Percentiles rank a stretch among this genome's conserved stretches.
phyloP scores from a whole-genome alignment of 768 basidiomycete species.

The Dioszegia crocea region DNA sequence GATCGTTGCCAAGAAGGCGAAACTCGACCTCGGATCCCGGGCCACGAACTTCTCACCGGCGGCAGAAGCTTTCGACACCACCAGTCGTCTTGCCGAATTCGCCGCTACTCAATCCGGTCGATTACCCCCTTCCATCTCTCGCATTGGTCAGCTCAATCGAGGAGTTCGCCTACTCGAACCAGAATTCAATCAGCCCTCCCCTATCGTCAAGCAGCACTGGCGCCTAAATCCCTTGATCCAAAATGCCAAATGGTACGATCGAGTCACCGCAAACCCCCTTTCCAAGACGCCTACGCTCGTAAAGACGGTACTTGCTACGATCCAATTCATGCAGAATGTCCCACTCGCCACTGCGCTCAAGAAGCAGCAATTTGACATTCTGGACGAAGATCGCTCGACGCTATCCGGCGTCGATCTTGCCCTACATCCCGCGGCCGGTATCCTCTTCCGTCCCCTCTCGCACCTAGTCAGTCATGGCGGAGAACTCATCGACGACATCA shows the following conservation, averaged over 20 bases:
- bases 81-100: neutral
- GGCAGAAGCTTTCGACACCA: neutral
- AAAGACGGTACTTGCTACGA: neutral
- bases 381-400: neutral
- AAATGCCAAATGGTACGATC: conserved; percentile 1
- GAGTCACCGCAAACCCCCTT: neutral
- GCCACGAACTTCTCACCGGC: neutral
- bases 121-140: neutral
- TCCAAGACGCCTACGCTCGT: neutral
- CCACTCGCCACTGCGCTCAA: neutral
- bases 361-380: neutral
- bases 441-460: neutral
- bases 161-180: neutral
- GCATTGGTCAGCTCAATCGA: neutral
- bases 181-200: neutral
- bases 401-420: conserved; percentile 1
- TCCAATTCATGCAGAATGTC: neutral
- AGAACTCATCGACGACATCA: neutral
- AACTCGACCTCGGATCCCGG: neutral
- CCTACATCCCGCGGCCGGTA: neutral
- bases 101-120: neutral
- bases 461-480: neutral
- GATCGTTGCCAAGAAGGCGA: neutral
- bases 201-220: neutral
- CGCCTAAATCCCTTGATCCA: neutral